These are phyloP conservation scores for Collybia sp. DNA, from an alignment of 768 basidiomycete species.

Conservation along the genomic window DNA sequence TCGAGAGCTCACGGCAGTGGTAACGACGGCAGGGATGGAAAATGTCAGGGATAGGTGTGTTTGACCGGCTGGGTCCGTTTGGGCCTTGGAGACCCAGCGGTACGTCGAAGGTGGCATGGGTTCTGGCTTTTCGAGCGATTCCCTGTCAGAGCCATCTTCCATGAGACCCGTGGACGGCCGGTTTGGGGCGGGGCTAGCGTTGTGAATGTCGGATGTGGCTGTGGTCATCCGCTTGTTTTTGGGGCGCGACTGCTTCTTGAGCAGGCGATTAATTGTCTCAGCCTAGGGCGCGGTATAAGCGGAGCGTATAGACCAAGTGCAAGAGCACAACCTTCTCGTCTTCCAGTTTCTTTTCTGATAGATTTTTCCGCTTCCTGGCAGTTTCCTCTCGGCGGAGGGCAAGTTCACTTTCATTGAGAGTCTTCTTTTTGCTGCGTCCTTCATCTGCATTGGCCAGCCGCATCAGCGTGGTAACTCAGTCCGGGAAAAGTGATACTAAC, in stretches of 20 bases:
- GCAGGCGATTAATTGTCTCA: constrained; percentile 84
- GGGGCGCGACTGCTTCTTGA: constrained; percentile 79
- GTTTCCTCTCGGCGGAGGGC: constrained; percentile 66
- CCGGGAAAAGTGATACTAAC: constrained; percentile 23
- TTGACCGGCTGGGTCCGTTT: constrained; percentile 13
- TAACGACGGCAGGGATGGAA: constrained; percentile 37
- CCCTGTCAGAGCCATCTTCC: constrained; percentile 30
- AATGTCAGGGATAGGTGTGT: constrained; percentile 43
- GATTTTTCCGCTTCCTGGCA: constrained; percentile 73
- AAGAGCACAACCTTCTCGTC: constrained; percentile 65
- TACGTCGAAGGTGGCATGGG: constrained; percentile 50
- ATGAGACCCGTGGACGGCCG: constrained; percentile 34
- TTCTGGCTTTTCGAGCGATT: constrained; percentile 22
- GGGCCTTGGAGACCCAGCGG: constrained; percentile 66
- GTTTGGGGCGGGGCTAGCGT: constrained; percentile 5
- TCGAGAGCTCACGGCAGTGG: too few species aligned
- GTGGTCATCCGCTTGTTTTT: constrained; percentile 53
- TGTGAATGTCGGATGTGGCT: constrained; percentile 7
- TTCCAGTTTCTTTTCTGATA: constrained; percentile 79
- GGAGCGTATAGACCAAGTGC: neutral
- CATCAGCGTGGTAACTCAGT: too few species aligned
- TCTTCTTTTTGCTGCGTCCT: constrained; percentile 16
- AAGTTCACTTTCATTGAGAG: constrained; percentile 17
- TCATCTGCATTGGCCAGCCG: constrained; percentile 11
- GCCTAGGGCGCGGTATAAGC: constrained; percentile 37